These are phyloP conservation scores for Dactylellina haptotyla DNA, from an alignment of 2,329 filamentous ascomycete species.

Conservation along the genomic window DNA sequence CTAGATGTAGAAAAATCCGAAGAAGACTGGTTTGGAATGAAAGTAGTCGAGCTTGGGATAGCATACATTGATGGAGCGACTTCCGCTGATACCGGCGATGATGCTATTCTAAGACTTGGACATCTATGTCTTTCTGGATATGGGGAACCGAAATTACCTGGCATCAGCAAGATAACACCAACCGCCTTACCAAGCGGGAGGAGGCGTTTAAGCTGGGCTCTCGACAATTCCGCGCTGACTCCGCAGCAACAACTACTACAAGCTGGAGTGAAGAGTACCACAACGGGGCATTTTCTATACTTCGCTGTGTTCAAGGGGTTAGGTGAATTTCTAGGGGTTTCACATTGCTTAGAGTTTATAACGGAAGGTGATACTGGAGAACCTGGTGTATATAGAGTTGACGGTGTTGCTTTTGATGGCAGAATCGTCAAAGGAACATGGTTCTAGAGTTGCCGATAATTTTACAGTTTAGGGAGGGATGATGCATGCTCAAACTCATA, in stretches of 20 bases:
- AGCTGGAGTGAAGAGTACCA: constrained; percentile 53
- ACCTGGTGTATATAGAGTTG: constrained; percentile 54
- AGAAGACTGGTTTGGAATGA: constrained; percentile 38
- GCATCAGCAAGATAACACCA: constrained; percentile 48
- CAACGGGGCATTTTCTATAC: constrained; percentile 56
- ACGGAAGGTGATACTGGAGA: constrained; percentile 9
- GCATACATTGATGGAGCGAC: constrained; percentile 2
- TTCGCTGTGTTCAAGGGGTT: constrained; percentile 56
- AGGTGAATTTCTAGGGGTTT: constrained; percentile 54
- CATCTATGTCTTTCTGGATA: constrained; percentile 32
- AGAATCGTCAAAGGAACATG: constrained; percentile 53
- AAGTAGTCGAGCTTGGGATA: constrained; percentile 34
- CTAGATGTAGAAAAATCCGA: constrained; percentile 48
- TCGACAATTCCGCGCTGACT: constrained; percentile 42
- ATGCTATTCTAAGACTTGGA: constrained; percentile 12
- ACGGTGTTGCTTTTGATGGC: constrained; percentile 57
- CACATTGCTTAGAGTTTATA: constrained; percentile 55
- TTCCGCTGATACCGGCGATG: neutral
- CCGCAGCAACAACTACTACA: constrained; percentile 8
- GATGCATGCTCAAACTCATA: no score
- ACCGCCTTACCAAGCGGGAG: constrained; percentile 23
- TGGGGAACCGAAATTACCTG: constrained; percentile 40
- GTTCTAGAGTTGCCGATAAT: constrained; percentile 4
- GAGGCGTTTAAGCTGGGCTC: constrained; percentile 54
- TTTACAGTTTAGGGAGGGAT: no score